Percentiles rank a stretch among this genome's conserved stretches.
phyloP scores from a whole-genome alignment of 2,329 filamentous ascomycete genomes.

The Fusarium sp. region DNA sequence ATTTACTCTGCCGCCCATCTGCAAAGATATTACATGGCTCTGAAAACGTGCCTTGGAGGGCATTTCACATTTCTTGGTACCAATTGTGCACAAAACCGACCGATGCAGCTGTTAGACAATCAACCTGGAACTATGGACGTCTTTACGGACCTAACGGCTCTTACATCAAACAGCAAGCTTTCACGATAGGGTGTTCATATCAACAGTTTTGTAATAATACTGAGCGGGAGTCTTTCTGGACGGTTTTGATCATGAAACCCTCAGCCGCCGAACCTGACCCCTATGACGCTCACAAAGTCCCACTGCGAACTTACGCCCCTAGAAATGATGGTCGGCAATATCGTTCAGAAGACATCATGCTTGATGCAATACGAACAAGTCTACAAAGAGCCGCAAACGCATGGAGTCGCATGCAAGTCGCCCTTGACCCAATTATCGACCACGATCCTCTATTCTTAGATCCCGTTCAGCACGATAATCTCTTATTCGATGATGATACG shows the following conservation, averaged over 20 bases:
- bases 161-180: neutral
- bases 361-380: neutral
- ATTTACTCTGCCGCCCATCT: neutral
- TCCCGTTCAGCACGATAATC: neutral
- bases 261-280: neutral
- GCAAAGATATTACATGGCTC: neutral
- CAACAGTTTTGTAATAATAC: neutral
- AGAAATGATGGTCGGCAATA: neutral
- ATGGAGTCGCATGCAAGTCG: neutral
- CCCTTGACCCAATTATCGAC: neutral
- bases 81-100: neutral
- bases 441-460: neutral
- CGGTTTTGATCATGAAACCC: neutral
- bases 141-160: neutral
- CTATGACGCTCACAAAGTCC: neutral
- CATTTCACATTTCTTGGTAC: constrained; percentile 5
- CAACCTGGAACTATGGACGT: neutral
- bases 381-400: neutral
- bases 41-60: neutral
- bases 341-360: neutral
- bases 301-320: neutral
- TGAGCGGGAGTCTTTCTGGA: neutral
- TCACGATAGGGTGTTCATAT: neutral
- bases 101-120: neutral
- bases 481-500: constrained; percentile 1